Conservation (phyloP, 257 asterid species). For the Salvia rosmarinus region DNA sequence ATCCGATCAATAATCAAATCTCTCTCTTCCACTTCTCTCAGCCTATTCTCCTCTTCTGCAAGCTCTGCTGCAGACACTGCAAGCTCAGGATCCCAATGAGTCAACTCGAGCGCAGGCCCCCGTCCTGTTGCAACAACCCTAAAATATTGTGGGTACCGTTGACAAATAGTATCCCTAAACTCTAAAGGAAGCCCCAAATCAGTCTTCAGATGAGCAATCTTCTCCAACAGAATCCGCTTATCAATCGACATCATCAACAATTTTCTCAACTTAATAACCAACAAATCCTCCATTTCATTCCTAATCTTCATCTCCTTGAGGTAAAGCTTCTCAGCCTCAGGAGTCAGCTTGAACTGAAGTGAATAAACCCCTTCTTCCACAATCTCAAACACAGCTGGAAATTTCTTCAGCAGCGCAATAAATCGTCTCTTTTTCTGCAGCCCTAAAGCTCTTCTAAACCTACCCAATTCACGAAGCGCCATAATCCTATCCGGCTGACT, state of each 20-base stretch:
- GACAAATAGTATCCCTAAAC: slow-evolving; percentile 81
- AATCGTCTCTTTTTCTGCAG: slow-evolving; percentile 68
- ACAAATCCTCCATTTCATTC: slow-evolving; percentile 88
- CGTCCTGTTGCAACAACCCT: slow-evolving; percentile 73
- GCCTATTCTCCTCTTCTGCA: slow-evolving; percentile 79
- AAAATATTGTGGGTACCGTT: slow-evolving; percentile 89
- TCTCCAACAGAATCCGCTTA: slow-evolving; percentile 86
- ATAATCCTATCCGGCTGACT: slow-evolving; percentile 83
- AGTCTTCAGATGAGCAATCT: slow-evolving; percentile 82
- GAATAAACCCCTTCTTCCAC: slow-evolving; percentile 95
- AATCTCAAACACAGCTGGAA: slow-evolving; percentile 93
- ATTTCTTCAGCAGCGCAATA: slow-evolving; percentile 76
- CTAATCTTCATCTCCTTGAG: slow-evolving; percentile 84
- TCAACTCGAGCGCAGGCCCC: slow-evolving; percentile 86
- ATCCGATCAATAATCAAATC: slow-evolving; percentile 77
- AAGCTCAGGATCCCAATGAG: slow-evolving; percentile 92
- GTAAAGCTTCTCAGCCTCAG: slow-evolving; percentile 93
- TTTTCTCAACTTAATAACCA: slow-evolving; percentile 84
- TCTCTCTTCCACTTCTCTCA: slow-evolving; percentile 67
- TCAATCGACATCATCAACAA: slow-evolving; percentile 93
- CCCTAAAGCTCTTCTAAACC: slow-evolving; percentile 74
- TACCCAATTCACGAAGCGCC: slow-evolving; percentile 84
- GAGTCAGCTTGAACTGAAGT: slow-evolving; percentile 71
- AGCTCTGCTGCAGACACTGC: slow-evolving; percentile 96
- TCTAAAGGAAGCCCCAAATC: slow-evolving; percentile 91